phyloP scores from a whole-genome alignment of 2,329 filamentous ascomycete species.

The Scedosporium aurantiacum region DNA sequence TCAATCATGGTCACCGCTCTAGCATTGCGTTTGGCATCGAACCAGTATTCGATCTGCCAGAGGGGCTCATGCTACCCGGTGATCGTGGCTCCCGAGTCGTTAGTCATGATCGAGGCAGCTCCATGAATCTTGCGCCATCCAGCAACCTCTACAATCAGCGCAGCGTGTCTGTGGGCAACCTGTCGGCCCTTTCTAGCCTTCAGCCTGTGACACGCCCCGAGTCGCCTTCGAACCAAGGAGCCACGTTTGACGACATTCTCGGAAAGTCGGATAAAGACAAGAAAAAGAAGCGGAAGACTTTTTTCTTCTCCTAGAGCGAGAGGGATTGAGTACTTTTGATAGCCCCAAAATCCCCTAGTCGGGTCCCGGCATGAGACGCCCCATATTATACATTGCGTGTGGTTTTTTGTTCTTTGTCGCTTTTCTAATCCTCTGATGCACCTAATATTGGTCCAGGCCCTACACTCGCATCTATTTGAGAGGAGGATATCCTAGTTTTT shows the following conservation, averaged over 20 bases:
- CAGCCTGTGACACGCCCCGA: constrained; percentile 11
- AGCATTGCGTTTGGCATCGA: constrained; percentile 33
- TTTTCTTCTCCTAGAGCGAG: constrained; percentile 15
- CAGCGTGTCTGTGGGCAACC: constrained; percentile 24
- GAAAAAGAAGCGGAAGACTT: constrained; percentile 32
- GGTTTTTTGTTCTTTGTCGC: not conserved
- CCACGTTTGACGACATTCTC: constrained; percentile 40
- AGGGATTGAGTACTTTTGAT: not conserved
- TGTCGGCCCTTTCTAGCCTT: constrained; percentile 16
- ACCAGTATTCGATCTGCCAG: constrained; percentile 18
- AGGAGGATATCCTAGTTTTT: not conserved
- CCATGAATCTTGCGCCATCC: constrained; percentile 10
- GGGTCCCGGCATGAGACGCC: no score
- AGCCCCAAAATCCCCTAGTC: not conserved
- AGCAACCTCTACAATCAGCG: constrained; percentile 12
- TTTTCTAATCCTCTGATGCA: not conserved
- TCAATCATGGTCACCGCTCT: constrained; percentile 22
- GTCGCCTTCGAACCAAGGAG: constrained; percentile 18
- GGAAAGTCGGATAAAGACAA: constrained; percentile 20
- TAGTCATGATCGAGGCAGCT: constrained; percentile 19
- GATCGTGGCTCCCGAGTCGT: constrained; percentile 9
- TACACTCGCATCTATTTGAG: not conserved
- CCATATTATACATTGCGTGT: not conserved
- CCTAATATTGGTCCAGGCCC: not conserved
- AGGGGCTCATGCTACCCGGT: constrained; percentile 7